phyloP scores from a whole-genome alignment of 148 eudicot species.

The Diospyros kaki region DNA sequence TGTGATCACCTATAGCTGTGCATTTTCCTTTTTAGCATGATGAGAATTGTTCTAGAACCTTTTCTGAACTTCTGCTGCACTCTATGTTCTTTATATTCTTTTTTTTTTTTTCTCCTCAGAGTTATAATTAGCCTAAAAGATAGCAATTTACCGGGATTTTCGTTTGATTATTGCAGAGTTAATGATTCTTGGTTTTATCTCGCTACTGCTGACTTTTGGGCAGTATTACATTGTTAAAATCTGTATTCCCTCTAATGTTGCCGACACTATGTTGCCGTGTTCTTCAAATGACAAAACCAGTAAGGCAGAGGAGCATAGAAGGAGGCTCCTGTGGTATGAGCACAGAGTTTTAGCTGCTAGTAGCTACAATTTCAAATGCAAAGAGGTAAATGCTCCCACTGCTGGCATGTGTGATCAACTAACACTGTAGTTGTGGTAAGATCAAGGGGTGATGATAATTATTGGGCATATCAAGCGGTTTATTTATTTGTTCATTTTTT shows the following conservation, averaged over 20 bases:
- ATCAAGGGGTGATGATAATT: neutral
- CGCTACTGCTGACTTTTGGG: constrained; percentile 75
- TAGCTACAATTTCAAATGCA: constrained; percentile 25
- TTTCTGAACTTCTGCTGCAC: no score
- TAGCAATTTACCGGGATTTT: neutral
- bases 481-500: no score
- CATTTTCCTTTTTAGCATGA: neutral
- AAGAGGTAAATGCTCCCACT: constrained; percentile 26
- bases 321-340: constrained; percentile 44
- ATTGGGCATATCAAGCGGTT: neutral
- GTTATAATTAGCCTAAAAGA: neutral
- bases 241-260: constrained; percentile 51
- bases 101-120: neutral
- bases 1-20: neutral
- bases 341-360: constrained; percentile 31
- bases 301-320: constrained; percentile 15
- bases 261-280: constrained; percentile 76
- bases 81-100: no score
- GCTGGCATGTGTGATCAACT: neutral
- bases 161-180: constrained; percentile 49
- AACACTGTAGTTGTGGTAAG: neutral
- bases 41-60: neutral
- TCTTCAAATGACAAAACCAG: neutral
- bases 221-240: constrained; percentile 69
- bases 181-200: constrained; percentile 93